Base-by-base conservation (phyloP, 2,329 filamentous ascomycete species). In the Anisogramma anomala region DNA sequence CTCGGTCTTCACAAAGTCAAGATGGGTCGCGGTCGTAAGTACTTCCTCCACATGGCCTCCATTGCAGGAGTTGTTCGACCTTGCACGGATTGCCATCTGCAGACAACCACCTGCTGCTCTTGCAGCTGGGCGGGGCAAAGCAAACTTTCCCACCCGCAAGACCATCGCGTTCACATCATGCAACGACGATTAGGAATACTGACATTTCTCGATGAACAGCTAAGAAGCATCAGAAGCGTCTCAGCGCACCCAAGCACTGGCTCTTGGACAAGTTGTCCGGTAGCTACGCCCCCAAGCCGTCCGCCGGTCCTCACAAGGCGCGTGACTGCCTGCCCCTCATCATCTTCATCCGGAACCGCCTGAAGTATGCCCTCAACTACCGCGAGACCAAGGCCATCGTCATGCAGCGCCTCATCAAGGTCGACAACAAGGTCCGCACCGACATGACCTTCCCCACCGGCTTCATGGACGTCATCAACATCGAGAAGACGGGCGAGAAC, bases 401-500 rank as follows among this genome's bases (percentile, higher is more conserved):
- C 67, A 94, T 94, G 88, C 91, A 98, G 81, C 89, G 91, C 67
- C 83, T 96, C 59, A 79, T 98, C 84, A 95, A 96, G 83, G 91
- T 98, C 64, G 91, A 98, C 67, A 83, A 82, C 77, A 98, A 98
- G 79, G 87, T 98, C 72, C 89, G 91, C 74, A 98, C 91, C 69
- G 91, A 98, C 72, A 74, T 78, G 61, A 98, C 88, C 72, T 98
- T 84, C 82, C 91, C 91, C 58, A 75, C 91, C 55, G 91, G 91
- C 61, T 95, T 93, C 81, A 96, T 96, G 91, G 91, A 98, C 67
- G 91, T 98, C 65, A 95, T 98, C 76, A 75, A 77, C 62, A 93
- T 98, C 66, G 91, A 98, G 72, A 98, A 98, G 86, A 98, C 91
- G 48, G 88, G 88, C 81, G 91, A 98, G 82, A 84, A 94, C 84